Evolutionary conservation across 441 rosid genomes (phyloP).

Genomic region (Erodium texanum): DNA sequence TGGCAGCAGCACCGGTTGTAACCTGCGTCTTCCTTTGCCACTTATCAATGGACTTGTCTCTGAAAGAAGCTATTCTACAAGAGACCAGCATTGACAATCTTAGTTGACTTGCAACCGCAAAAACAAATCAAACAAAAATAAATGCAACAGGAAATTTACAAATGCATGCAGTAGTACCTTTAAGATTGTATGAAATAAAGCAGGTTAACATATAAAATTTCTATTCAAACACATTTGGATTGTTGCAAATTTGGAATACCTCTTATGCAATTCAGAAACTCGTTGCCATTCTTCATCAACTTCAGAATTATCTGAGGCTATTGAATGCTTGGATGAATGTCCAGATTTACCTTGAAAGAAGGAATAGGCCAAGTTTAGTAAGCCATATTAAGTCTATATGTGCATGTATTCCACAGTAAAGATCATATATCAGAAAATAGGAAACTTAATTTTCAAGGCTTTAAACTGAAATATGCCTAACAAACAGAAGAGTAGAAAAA

Average conservation of each 20-base stretch:
- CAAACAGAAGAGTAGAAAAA: neutral
- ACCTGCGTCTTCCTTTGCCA: slow-evolving; percentile 95
- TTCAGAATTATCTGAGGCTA: slow-evolving; percentile 29
- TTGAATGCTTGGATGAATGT: slow-evolving; percentile 22
- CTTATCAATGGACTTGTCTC: slow-evolving; percentile 82
- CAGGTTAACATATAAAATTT: neutral
- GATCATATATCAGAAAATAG: neutral
- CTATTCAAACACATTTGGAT: neutral
- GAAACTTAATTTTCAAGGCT: neutral
- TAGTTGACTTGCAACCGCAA: slow-evolving; percentile 4
- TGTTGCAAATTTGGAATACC: slow-evolving; percentile 29
- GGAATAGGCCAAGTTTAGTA: slow-evolving; percentile 8
- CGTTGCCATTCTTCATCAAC: slow-evolving; percentile 58
- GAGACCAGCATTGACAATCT: slow-evolving; percentile 19
- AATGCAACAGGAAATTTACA: neutral
- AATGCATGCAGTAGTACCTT: neutral
- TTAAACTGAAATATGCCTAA: neutral
- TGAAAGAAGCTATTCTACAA: slow-evolving; percentile 61
- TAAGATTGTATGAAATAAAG: neutral
- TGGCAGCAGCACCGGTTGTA: slow-evolving; percentile 79
- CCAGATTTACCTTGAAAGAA: slow-evolving; percentile 28
- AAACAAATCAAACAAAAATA: neutral
- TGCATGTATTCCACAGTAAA: neutral
- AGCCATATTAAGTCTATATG: neutral
- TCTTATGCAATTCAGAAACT: slow-evolving; percentile 50